Base-by-base conservation (phyloP, 2,329 filamentous ascomycete genomes). In the Hypoxylon sp. region DNA sequence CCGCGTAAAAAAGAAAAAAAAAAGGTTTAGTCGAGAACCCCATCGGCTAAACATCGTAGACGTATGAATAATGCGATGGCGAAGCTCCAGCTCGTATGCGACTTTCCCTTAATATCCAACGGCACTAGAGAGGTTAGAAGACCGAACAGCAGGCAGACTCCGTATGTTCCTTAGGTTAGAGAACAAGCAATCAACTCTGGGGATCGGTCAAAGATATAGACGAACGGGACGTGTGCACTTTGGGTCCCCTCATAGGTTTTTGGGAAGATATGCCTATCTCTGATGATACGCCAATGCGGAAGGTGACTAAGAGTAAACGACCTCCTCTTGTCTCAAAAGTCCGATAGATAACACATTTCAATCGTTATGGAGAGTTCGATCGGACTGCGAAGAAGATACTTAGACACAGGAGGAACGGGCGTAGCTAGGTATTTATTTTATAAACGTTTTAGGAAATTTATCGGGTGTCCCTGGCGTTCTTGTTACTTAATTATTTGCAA, bases 401-500 rank as follows among this genome's bases (percentile, higher is more conserved):
- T 28, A 49, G 34, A 39, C 47, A 19, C 47, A 39, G 6, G 47
- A 46, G 50, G 51, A 6, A 28, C 34, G 34, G 37, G 39, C 61
- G 49, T 34, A 32, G 17, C 57, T n/a, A 32, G 17, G 55, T n/a
- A 41, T 41, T 20, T 41, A 41, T 67, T 67, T 56, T 65, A 58
- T 52, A 26, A 26, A 26, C 47, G 20, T 46, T 67, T 60, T 62
- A 55, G 65, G 58, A 65, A 67, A 60, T 24, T 22, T 44, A 58
- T 62, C 62, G 57, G 59, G 62, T 54, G 57, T 58, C 65, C 30
- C 49, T 52, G 39, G 30, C 47, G 49, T 57, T 57, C 51, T 48
- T 62, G 62, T 67, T 67, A 67, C 65, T 52, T 65, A 67, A 67
- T 65, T 52, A 65, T 59, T 60, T 48, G 62, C 62, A 56, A 67